These are phyloP conservation scores for Erysimum cheiri DNA, from an alignment of 441 rosid species.

Conservation along the genomic window DNA sequence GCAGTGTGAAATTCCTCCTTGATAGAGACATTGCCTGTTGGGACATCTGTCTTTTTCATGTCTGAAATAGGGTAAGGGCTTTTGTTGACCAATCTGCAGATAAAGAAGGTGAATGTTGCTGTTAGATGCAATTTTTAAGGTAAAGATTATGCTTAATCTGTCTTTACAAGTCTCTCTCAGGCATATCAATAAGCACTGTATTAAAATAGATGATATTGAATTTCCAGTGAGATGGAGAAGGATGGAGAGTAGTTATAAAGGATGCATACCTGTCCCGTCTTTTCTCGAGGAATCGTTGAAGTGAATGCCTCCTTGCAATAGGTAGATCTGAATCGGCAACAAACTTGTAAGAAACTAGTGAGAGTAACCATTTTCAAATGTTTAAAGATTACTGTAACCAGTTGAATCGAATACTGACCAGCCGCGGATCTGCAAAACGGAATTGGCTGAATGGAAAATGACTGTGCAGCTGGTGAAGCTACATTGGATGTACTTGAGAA, in stretches of 20 bases:
- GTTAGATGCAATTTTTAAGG: conserved; percentile 21
- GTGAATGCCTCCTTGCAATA: conserved; percentile 86
- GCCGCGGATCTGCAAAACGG: conserved; percentile 79
- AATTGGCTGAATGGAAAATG: conserved; percentile 50
- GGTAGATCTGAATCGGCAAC: conserved; percentile 66
- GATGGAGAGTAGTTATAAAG: conserved; percentile 3
- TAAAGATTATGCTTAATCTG: conserved; percentile 8
- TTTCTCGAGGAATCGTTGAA: conserved; percentile 90
- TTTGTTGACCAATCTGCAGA: conserved; percentile 73
- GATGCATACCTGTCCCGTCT: conserved; percentile 78
- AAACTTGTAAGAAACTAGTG: conserved; percentile 22
- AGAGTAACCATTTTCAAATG: conserved; percentile 17
- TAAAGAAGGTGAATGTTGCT: conserved; percentile 1
- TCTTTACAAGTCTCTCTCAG: conserved; percentile 24
- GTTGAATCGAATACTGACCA: conserved; percentile 51
- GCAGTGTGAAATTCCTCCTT: conserved; percentile 46
- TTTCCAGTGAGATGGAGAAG: conserved; percentile 3
- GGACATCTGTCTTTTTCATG: conserved; percentile 48
- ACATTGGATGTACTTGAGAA: conserved; percentile 73
- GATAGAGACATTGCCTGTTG: conserved; percentile 43
- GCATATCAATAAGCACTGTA: background rate
- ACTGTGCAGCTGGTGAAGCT: conserved; percentile 61
- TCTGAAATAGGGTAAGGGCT: conserved; percentile 63
- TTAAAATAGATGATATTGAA: background rate
- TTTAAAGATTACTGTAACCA: conserved; percentile 7